phyloP scores from a whole-genome alignment of 805 yeast species.

The Nakazawaea laoshanensis region DNA sequence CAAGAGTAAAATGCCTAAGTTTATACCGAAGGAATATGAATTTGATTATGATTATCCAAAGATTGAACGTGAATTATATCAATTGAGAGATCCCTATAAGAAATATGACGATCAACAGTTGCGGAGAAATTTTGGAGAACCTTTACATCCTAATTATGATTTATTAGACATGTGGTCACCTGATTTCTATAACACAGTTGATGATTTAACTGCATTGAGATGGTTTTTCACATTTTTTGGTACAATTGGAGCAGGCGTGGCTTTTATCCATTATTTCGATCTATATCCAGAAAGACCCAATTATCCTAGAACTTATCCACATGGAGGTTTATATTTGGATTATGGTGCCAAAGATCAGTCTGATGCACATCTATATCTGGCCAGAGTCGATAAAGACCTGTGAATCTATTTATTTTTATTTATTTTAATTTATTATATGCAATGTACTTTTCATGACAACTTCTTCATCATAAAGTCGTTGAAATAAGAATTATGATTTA shows the following conservation, averaged over 20 bases:
- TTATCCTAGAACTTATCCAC: conserved; percentile 67
- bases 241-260: conserved; percentile 22
- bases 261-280: conserved; percentile 40
- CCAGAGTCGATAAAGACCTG: conserved; percentile 28
- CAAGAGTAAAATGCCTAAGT: conserved; percentile 18
- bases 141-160: conserved; percentile 65
- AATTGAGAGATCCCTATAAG: conserved; percentile 59
- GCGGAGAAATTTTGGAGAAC: conserved; percentile 71
- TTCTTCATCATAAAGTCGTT: too few relatives aligned
- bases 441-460: conserved; percentile 6
- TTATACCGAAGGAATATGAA: conserved; percentile 18
- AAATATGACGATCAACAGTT: conserved; percentile 76
- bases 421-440: conserved; percentile 8
- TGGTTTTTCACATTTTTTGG: conserved; percentile 53
- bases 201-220: conserved; percentile 51
- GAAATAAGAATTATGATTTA: conserved; percentile 2
- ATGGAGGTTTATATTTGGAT: conserved; percentile 65
- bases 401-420: conserved; percentile 2
- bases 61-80: conserved; percentile 50
- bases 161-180: conserved; percentile 82
- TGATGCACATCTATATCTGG: conserved; percentile 29
- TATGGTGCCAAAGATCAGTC: conserved; percentile 55
- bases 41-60: conserved; percentile 40
- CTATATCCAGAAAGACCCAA: conserved; percentile 62
- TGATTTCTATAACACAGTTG: conserved; percentile 54